phyloP scores from a whole-genome alignment of 148 eudicot genomes.

The Pouteria glomerata region DNA sequence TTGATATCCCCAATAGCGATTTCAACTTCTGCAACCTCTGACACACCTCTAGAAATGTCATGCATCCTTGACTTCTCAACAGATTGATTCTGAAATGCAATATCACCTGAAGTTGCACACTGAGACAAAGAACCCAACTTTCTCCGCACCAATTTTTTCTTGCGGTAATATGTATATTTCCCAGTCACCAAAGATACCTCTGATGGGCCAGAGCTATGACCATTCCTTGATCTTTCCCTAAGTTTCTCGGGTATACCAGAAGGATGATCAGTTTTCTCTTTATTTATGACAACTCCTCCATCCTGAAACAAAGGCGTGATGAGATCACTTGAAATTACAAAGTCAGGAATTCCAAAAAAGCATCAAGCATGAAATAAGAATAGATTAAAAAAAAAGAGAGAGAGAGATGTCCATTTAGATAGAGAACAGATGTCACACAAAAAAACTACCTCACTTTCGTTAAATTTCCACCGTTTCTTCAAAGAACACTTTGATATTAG shows the following conservation, averaged over 20 bases:
- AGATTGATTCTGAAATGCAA: slow-evolving; percentile 19
- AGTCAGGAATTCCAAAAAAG: background rate
- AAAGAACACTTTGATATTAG: slow-evolving; percentile 15
- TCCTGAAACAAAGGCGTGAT: slow-evolving; percentile 36
- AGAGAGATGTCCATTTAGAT: no score
- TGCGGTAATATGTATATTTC: slow-evolving; percentile 58
- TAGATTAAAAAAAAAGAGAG: no score
- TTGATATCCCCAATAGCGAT: slow-evolving; percentile 24
- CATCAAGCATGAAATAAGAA: background rate
- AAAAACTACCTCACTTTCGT: slow-evolving; percentile 34
- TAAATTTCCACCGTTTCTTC: slow-evolving; percentile 20
- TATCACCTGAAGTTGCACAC: slow-evolving; percentile 26
- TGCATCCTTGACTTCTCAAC: slow-evolving; percentile 34
- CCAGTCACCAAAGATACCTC: slow-evolving; percentile 31
- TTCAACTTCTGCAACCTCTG: slow-evolving; percentile 19
- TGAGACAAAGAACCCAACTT: slow-evolving; percentile 44
- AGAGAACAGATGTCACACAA: background rate
- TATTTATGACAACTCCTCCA: slow-evolving; percentile 14
- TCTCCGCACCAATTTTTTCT: slow-evolving; percentile 42
- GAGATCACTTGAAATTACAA: background rate
- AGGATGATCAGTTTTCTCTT: slow-evolving; percentile 20
- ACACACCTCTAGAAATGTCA: slow-evolving; percentile 14
- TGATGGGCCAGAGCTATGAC: slow-evolving; percentile 34
- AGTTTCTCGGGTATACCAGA: slow-evolving; percentile 24
- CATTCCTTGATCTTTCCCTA: slow-evolving; percentile 32